Base-by-base conservation (phyloP, 345 rosid genomes). In the Boechera stricta region DNA sequence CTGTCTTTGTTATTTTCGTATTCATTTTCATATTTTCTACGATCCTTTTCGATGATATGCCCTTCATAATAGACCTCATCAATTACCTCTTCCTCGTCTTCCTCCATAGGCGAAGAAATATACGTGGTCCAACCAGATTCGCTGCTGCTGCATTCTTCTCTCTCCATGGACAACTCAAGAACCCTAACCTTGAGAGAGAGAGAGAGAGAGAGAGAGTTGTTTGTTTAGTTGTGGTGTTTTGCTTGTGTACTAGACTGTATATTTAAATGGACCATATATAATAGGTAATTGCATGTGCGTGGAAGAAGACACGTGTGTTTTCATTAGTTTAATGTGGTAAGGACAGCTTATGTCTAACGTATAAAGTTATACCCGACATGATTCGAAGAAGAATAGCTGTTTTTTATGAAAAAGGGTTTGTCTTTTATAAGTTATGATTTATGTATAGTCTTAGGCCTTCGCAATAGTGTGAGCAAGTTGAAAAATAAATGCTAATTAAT, bases 81-180 rank as follows among this genome's bases (percentile, higher is more conserved):
- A 0, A 67, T 64, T 10, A 67, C 71, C 9, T 81, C 79, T 4
- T 57, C 70, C 2, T 62, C 82, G 56, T 88, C 89, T 81, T 85
- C 87, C 62, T 80, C 66, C 88, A 66, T 80, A 31, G 90, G 87
- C 28, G 88, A 85, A 66, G 71, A 84, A 28, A 87, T 72, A 81
- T 88, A 88, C 45, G 63, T 83, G 60, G 93, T 88, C 93, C 90
- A 88, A 6, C 93, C 93, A 3, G 93, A 88, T 79, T 88, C 93
- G 71, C 84, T 88, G 84, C 90, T 88, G 87, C 88, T 87, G 38
- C 90, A 86, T 69, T 80, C 93, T 87, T 88, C 93, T 28, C 68
- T 47, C 44, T 79, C 52, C 58, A 69, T 54, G 3, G 73, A 64
- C 15, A 33, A 55, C 39, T 36, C 26, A 45, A 45, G 57, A 29